phyloP scores from a whole-genome alignment of 2,329 filamentous ascomycete species.

The Aspergillus brasiliensis region DNA sequence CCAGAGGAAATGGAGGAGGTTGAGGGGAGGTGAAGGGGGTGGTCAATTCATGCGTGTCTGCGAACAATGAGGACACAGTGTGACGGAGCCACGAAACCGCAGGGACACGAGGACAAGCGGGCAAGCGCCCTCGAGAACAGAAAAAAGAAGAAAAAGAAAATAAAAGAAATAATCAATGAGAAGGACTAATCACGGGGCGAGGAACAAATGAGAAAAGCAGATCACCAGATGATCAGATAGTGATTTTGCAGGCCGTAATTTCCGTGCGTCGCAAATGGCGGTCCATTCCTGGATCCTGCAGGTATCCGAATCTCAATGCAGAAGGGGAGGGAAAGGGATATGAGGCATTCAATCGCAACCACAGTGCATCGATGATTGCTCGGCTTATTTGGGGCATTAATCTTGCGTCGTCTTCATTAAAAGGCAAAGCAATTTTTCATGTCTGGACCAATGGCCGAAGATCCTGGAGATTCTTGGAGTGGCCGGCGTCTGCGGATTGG shows the following conservation, averaged over 20 bases:
- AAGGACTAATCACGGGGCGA: neutral
- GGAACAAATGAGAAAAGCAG: neutral
- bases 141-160: no score
- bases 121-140: no score
- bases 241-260: conserved; percentile 13
- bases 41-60: neutral
- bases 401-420: conserved; percentile 3
- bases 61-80: neutral
- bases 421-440: conserved; percentile 5
- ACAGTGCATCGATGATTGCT: conserved; percentile 15
- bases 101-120: neutral
- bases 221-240: conserved; percentile 16
- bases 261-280: conserved; percentile 7
- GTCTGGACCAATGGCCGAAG: conserved; percentile 14
- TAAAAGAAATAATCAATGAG: neutral
- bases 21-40: neutral
- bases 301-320: conserved; percentile 23
- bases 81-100: neutral
- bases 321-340: conserved; percentile 1
- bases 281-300: conserved; percentile 21
- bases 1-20: no score
- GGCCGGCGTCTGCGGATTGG: conserved; percentile 9
- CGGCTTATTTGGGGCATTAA: conserved; percentile 10
- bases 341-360: conserved; percentile 10
- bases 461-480: neutral